phyloP scores from a whole-genome alignment of 352 stramenopile genomes.

The Globisporangium cederbergense region DNA sequence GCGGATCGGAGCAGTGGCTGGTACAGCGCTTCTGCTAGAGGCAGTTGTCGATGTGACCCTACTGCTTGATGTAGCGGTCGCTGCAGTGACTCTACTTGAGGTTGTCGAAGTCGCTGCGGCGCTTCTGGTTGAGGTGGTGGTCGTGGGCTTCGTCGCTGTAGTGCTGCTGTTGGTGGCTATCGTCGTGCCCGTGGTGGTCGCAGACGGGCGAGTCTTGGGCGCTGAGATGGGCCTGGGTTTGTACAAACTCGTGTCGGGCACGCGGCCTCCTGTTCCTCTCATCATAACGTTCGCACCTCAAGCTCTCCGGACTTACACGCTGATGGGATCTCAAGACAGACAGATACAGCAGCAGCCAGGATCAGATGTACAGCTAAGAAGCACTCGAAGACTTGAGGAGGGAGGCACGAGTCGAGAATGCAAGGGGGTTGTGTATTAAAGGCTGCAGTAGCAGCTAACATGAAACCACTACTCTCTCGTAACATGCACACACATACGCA shows the following conservation, averaged over 20 bases:
- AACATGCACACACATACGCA: no score
- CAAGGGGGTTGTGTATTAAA: no score
- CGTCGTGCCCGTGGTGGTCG: not conserved
- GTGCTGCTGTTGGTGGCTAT: not conserved
- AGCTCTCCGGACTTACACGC: not conserved
- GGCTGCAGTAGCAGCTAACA: no score
- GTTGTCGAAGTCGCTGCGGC: not conserved
- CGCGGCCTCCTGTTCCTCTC: not conserved
- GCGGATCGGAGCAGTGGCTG: not conserved
- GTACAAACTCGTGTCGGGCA: constrained; percentile 16
- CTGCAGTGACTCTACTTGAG: not conserved
- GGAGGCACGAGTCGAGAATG: no score
- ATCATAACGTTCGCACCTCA: not conserved
- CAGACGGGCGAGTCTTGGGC: not conserved
- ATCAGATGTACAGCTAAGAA: no score
- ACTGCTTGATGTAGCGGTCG: not conserved
- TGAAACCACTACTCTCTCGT: no score
- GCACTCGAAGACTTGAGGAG: no score
- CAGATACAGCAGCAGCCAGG: no score
- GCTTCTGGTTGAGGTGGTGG: not conserved
- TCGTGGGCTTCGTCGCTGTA: not conserved
- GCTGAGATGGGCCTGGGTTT: constrained; percentile 9
- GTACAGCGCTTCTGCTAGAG: no score
- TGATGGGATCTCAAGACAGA: no score
- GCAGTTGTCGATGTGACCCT: no score